Base-by-base conservation (phyloP, 306 rosid species). In the Cajanus cajan region DNA sequence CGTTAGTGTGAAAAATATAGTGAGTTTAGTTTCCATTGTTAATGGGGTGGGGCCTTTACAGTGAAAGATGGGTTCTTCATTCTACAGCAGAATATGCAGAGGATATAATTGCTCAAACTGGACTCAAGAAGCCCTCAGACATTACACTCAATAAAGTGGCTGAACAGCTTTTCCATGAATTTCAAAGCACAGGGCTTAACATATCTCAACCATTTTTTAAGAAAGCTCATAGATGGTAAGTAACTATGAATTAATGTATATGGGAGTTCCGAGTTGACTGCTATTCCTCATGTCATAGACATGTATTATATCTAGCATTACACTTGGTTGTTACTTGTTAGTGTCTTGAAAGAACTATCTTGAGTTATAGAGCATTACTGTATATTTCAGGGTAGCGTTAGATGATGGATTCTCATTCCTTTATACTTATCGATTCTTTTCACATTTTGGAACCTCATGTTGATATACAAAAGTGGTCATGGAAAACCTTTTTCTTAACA, bases 191-290 rank as follows among this genome's bases (percentile, higher is more conserved):
- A 2, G 92, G 92, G 64, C 82, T 93, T 22, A 15, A 77, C 73
- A 52, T 71, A 44, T 70, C 92, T 71, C 87, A 78, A 14, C 97
- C 97, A 8, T 79, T 88, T 84, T 91, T 87, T 37, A 88, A 74
- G 91, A 92, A 75, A 84, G 97, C 97, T 1, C 98, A 92, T 86
- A 89, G 97, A 92, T 94, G 98, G 98, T 94, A 71, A 75, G 97
- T 87, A 61, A 55, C 64, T 75, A 51, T 57, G 91, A 84, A 40
- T 40, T 37, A 9, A 64, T 66, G 68, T 59, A 37, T 40, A 45
- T 82, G 40, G 45, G 47, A 59, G 33, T 37, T 77, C 78, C 18
- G 19, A 50, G 74, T 82, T 54, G 68, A 21, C 68, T 39, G 7
- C 57, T 71, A 41, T 65, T 54, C 73, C 62, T 54, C 55, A 4